These are phyloP conservation scores for Brassica balearica DNA, from an alignment of 441 rosid genomes.

Conservation along the genomic window DNA sequence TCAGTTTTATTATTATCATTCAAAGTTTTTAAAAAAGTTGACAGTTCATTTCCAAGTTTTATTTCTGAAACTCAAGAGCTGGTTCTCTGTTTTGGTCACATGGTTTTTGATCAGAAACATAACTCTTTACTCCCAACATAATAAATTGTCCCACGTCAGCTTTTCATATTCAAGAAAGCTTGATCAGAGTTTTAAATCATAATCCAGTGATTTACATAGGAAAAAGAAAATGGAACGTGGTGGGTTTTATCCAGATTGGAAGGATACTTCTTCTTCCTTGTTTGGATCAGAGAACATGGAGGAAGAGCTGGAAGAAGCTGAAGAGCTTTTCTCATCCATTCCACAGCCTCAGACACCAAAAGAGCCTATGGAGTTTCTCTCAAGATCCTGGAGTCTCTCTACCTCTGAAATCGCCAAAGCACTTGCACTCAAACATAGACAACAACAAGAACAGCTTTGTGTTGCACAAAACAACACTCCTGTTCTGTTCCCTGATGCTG, in stretches of 20 bases:
- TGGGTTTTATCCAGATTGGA: slow-evolving; percentile 57
- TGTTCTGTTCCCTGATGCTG: slow-evolving; percentile 49
- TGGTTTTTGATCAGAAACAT: slow-evolving; percentile 38
- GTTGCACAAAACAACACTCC: slow-evolving; percentile 40
- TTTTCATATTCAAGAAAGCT: not conserved
- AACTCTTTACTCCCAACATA: slow-evolving; percentile 29
- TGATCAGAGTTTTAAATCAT: not conserved
- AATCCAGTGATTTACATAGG: not conserved
- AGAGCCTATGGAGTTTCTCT: slow-evolving; percentile 93
- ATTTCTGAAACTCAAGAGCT: slow-evolving; percentile 38
- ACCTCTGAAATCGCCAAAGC: slow-evolving; percentile 95
- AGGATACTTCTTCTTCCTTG: slow-evolving; percentile 46
- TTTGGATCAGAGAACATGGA: slow-evolving; percentile 59
- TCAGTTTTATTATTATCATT: not conserved
- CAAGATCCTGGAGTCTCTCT: slow-evolving; percentile 94
- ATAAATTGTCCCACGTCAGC: slow-evolving; percentile 30
- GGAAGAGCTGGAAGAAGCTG: slow-evolving; percentile 55
- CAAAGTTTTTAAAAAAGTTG: slow-evolving; percentile 1
- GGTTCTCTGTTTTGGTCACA: slow-evolving; percentile 43
- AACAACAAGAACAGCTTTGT: slow-evolving; percentile 43
- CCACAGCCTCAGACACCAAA: slow-evolving; percentile 82
- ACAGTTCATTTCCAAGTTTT: slow-evolving; percentile 34
- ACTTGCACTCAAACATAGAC: slow-evolving; percentile 75
- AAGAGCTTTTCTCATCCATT: slow-evolving; percentile 54
- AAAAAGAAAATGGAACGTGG: slow-evolving; percentile 57